phyloP scores from a whole-genome alignment of 805 yeast species.

The Yarrowia bubula region DNA sequence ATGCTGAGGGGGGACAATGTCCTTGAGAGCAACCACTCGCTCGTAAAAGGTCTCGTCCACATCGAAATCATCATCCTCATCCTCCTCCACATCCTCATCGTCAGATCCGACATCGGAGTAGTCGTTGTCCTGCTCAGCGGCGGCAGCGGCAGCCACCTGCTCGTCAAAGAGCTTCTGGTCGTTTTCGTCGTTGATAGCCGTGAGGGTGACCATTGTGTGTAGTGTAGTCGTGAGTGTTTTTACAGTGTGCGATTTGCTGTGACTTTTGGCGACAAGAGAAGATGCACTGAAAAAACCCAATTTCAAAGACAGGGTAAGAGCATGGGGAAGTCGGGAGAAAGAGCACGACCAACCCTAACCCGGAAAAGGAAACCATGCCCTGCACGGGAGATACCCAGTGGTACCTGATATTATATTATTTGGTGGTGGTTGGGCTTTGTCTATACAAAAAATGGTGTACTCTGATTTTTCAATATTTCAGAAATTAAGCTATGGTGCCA shows the following conservation, averaged over 20 bases:
- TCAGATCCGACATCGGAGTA: constrained; percentile 56
- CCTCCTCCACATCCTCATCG: constrained; percentile 50
- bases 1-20: constrained; percentile 84
- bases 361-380: no score
- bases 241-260: constrained; percentile 3
- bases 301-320: constrained; percentile 21
- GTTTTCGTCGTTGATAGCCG: constrained; percentile 54
- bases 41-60: constrained; percentile 82
- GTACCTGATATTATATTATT: no score
- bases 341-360: background rate
- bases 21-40: constrained; percentile 87
- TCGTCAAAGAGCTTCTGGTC: constrained; percentile 43
- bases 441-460: no score
- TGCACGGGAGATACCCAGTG: no score
- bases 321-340: background rate
- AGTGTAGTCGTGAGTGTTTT: background rate
- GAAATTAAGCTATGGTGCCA: no score
- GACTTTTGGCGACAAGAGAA: background rate
- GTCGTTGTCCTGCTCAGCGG: constrained; percentile 42
- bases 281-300: constrained; percentile 20
- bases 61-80: constrained; percentile 68
- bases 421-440: no score
- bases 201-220: constrained; percentile 64
- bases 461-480: no score
- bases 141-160: constrained; percentile 36